Evolutionary conservation across 108 stramenopile species (phyloP).

Genomic region (Skeletonema potamos): DNA sequence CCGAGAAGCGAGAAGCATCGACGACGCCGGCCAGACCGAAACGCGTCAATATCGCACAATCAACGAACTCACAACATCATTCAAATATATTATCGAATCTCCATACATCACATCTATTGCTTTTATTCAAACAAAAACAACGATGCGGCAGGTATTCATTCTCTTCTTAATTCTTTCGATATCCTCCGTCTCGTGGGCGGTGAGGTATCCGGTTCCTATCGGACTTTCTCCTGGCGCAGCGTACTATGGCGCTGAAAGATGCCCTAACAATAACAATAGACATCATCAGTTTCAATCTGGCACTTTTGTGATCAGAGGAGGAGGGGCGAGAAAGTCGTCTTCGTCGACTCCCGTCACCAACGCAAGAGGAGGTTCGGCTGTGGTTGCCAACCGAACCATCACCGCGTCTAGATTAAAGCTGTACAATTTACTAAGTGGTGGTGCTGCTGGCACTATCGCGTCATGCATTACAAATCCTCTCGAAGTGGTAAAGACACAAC

Average conservation of each 20-base stretch:
- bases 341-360: neutral
- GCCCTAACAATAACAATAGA: neutral
- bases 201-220: neutral
- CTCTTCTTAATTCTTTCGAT: neutral
- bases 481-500: conserved; percentile 92
- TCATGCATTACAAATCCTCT: conserved; percentile 81
- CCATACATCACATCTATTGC: too few relatives aligned
- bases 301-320: neutral
- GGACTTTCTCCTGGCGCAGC: neutral
- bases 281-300: neutral
- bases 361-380: conserved; percentile 31
- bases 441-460: conserved; percentile 80
- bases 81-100: too few relatives aligned
- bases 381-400: conserved; percentile 50
- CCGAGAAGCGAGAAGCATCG: too few relatives aligned
- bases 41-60: too few relatives aligned
- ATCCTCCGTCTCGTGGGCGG: neutral
- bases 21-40: too few relatives aligned
- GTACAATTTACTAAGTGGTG: conserved; percentile 78
- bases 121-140: neutral
- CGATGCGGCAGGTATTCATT: neutral
- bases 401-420: conserved; percentile 64
- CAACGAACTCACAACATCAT: too few relatives aligned
- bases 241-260: neutral
- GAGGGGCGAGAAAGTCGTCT: neutral